Evolutionary conservation across 352 stramenopile species (phyloP).

Genomic region (Pythium myriotylum): DNA sequence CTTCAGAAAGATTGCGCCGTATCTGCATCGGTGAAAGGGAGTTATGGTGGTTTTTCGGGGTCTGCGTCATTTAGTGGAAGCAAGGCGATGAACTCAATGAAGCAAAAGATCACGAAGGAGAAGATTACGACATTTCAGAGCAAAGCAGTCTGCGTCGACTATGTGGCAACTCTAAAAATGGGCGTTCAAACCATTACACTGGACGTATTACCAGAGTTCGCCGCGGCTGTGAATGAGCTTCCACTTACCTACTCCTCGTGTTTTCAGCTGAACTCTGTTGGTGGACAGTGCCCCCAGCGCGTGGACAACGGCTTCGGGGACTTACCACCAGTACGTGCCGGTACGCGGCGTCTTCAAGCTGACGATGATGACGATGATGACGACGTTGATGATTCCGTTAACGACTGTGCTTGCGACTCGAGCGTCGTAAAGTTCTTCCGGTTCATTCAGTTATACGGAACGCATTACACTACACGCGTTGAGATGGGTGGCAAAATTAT

Average conservation of each 20-base stretch:
- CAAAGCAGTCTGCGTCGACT: conserved; percentile 31
- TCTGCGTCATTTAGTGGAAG: conserved; percentile 32
- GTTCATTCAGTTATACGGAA: conserved; percentile 34
- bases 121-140: conserved; percentile 26
- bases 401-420: conserved; percentile 34
- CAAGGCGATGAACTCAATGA: conserved; percentile 30
- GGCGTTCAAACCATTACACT: conserved; percentile 17
- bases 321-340: conserved; percentile 10
- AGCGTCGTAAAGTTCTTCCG: conserved; percentile 32
- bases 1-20: conserved; percentile 31
- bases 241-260: conserved; percentile 20
- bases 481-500: conserved; percentile 39
- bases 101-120: conserved; percentile 29
- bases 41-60: conserved; percentile 29
- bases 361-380: conserved; percentile 15
- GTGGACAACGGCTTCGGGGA: conserved; percentile 27
- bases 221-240: conserved; percentile 17
- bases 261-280: conserved; percentile 19
- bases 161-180: conserved; percentile 26
- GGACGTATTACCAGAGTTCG: conserved; percentile 25
- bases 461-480: conserved; percentile 34
- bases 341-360: conserved; percentile 16
- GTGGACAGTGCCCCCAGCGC: conserved; percentile 25
- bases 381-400: conserved; percentile 21
- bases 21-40: conserved; percentile 27